Percentiles rank a stretch among this genome's conserved stretches.
These are phyloP conservation scores for Nasturtium officinale DNA, from an alignment of 345 rosid genomes.

Conservation along the genomic window DNA sequence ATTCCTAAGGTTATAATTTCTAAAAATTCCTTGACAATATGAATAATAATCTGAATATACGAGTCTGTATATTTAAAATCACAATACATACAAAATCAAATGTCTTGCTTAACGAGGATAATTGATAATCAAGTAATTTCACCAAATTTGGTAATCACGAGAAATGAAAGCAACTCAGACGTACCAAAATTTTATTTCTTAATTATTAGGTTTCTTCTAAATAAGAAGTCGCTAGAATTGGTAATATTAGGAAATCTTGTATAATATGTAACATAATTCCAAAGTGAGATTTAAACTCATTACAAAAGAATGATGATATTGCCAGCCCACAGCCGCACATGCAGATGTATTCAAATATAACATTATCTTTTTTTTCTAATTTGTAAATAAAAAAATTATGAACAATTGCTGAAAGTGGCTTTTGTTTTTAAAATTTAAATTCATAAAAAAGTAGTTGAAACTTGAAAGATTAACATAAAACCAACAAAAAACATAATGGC, in stretches of 20 bases:
- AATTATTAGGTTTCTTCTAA: background rate
- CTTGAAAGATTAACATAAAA: constrained; percentile 20
- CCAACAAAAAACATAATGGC: constrained; percentile 2
- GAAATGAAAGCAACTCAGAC: constrained; percentile 32
- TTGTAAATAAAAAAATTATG: background rate
- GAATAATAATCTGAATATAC: background rate
- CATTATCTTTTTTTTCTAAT: background rate
- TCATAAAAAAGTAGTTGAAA: constrained; percentile 28
- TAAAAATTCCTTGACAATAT: too few relatives aligned
- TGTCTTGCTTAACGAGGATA: background rate
- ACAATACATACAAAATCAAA: background rate
- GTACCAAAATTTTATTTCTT: constrained; percentile 3
- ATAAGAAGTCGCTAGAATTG: constrained; percentile 27
- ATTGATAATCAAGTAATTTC: background rate
- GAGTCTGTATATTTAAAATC: constrained; percentile 1
- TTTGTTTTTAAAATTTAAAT: background rate
- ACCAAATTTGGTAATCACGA: constrained; percentile 20
- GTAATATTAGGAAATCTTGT: constrained; percentile 28
- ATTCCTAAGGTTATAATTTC: too few relatives aligned
- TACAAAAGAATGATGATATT: constrained; percentile 28
- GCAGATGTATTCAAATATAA: constrained; percentile 36
- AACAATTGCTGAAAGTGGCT: constrained; percentile 1
- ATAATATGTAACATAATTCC: constrained; percentile 28
- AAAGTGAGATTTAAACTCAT: constrained; percentile 25
- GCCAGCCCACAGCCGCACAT: constrained; percentile 42